Conservation (phyloP, 2,329 filamentous ascomycete genomes). For the Venturia pyrina region DNA sequence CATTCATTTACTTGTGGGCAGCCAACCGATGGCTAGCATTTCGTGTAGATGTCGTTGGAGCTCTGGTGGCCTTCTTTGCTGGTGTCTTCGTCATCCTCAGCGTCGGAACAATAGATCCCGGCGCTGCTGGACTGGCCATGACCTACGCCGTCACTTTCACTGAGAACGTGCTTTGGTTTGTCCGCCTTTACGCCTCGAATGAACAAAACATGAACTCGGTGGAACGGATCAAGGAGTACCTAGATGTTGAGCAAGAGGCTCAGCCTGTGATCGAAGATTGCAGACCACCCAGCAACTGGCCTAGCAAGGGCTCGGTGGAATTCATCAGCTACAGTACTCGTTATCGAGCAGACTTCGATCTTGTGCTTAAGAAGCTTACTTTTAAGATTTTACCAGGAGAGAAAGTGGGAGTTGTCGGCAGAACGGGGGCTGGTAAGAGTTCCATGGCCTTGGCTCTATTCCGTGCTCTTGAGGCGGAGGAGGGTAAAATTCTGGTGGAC, state of each 20-base stretch:
- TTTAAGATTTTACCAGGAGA: conserved; percentile 81
- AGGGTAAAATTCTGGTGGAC: conserved; percentile 83
- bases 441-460: conserved; percentile 89
- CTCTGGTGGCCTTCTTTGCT: conserved; percentile 86
- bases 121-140: conserved; percentile 83
- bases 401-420: conserved; percentile 92
- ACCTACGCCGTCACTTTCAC: conserved; percentile 96
- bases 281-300: conserved; percentile 73
- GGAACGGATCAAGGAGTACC: conserved; percentile 92
- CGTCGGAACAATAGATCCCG: conserved; percentile 74
- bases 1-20: conserved; percentile 94
- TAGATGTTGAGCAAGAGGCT: conserved; percentile 93
- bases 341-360: conserved; percentile 79
- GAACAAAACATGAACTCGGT: conserved; percentile 99
- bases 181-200: conserved; percentile 85
- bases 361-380: conserved; percentile 70
- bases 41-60: conserved; percentile 81
- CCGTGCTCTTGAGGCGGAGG: conserved; percentile 82
- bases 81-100: conserved; percentile 83
- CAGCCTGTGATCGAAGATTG: conserved; percentile 65
- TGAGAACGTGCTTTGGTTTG: conserved; percentile 93
- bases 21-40: conserved; percentile 95
- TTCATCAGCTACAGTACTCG: conserved; percentile 84
- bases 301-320: conserved; percentile 71
- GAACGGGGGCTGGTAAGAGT: conserved; percentile 93